phyloP scores from a whole-genome alignment of 1,284 basidiomycete genomes.

The Mycena citricolor region DNA sequence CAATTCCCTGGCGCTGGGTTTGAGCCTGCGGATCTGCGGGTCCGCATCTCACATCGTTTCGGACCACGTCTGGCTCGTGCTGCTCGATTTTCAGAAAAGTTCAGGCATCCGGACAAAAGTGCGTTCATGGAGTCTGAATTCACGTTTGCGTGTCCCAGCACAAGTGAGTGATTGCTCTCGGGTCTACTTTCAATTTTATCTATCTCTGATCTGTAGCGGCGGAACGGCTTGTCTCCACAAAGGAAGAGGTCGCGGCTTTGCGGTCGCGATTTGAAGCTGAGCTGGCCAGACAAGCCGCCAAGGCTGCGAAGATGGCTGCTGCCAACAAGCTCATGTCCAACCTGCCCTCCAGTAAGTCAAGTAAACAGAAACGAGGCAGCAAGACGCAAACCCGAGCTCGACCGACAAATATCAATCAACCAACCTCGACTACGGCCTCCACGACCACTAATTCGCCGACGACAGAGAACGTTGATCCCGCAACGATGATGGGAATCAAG shows the following conservation, averaged over 20 bases:
- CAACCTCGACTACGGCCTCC: neutral
- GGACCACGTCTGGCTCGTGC: slow-evolving; percentile 44
- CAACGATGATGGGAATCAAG: slow-evolving; percentile 24
- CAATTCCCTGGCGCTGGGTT: slow-evolving; percentile 40
- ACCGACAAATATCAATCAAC: neutral
- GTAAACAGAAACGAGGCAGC: slow-evolving; percentile 16
- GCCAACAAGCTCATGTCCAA: slow-evolving; percentile 28
- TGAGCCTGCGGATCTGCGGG: slow-evolving; percentile 25
- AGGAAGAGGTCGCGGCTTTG: slow-evolving; percentile 62
- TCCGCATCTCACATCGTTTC: slow-evolving; percentile 42
- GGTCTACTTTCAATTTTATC: too few species aligned
- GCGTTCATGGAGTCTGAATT: slow-evolving; percentile 53
- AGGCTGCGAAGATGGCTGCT: slow-evolving; percentile 53
- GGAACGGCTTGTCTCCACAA: slow-evolving; percentile 63
- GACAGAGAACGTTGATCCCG: slow-evolving; percentile 39
- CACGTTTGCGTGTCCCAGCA: slow-evolving; percentile 57
- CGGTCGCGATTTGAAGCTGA: slow-evolving; percentile 70
- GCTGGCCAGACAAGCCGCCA: slow-evolving; percentile 62
- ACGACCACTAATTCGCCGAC: slow-evolving; percentile 6
- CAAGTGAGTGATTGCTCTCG: slow-evolving; percentile 74
- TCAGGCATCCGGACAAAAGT: slow-evolving; percentile 39
- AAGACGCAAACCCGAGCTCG: slow-evolving; percentile 12
- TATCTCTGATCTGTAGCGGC: slow-evolving; percentile 47
- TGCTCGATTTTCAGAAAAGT: slow-evolving; percentile 34
- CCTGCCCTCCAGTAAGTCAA: slow-evolving; percentile 15